A percentile compares a stretch with the other conserved stretches of the same genome.
These are phyloP conservation scores for Stylonectria norvegica DNA, from an alignment of 2,329 filamentous ascomycete genomes.

Conservation along the genomic window DNA sequence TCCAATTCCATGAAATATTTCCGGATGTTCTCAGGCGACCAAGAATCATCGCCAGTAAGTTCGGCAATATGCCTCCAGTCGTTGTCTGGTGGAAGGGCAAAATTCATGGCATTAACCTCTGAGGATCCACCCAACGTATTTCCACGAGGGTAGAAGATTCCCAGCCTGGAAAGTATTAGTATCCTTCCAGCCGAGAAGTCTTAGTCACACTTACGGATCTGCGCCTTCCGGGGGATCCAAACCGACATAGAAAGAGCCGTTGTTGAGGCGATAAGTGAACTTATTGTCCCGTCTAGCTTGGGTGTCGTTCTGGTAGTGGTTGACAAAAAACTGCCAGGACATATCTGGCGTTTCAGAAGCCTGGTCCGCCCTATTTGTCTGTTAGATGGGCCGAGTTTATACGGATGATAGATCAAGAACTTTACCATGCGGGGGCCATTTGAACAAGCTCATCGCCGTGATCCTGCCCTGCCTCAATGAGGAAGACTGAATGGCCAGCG, in stretches of 20 bases:
- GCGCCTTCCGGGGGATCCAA: conserved; percentile 32
- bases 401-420: background rate
- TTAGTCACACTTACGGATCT: conserved; percentile 23
- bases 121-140: conserved; percentile 16
- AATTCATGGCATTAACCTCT: conserved; percentile 20
- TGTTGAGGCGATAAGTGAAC: conserved; percentile 16
- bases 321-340: conserved; percentile 58
- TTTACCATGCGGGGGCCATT: conserved; percentile 13
- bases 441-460: conserved; percentile 33
- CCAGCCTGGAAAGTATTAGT: no score
- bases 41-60: conserved; percentile 41
- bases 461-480: conserved; percentile 57
- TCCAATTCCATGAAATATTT: conserved; percentile 40
- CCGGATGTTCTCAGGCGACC: conserved; percentile 39
- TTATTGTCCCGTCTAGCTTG: conserved; percentile 19
- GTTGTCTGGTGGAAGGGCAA: conserved; percentile 12
- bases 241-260: conserved; percentile 17
- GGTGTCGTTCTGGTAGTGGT: conserved; percentile 45
- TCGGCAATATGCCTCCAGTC: conserved; percentile 34
- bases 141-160: conserved; percentile 21
- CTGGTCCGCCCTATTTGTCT: conserved; percentile 1
- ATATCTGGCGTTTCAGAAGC: conserved; percentile 15
- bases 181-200: no score
- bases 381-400: background rate
- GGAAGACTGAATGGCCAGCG: conserved; percentile 52